phyloP scores from a whole-genome alignment of 2,329 filamentous ascomycete species.

The Ceratocystis variospora region DNA sequence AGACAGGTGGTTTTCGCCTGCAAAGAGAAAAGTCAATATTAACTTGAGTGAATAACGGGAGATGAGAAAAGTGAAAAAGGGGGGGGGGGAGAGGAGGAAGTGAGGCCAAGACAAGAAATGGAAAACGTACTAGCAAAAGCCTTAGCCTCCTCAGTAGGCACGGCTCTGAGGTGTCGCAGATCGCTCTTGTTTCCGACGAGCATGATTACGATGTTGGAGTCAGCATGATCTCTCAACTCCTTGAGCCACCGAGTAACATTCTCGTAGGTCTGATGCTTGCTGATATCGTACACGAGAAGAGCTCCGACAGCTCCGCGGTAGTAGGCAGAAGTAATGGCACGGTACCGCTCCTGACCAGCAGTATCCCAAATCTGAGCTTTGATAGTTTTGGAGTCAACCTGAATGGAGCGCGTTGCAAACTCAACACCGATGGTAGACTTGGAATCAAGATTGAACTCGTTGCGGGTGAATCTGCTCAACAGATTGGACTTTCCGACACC shows the following conservation, averaged over 20 bases:
- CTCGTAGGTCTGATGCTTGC: constrained; percentile 98
- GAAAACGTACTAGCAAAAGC: constrained; percentile 71
- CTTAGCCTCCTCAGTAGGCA: constrained; percentile 96
- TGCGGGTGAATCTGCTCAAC: constrained; percentile 96
- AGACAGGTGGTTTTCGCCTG: constrained; percentile 93
- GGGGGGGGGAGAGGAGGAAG: background rate
- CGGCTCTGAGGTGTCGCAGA: constrained; percentile 94
- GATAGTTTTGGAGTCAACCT: constrained; percentile 99
- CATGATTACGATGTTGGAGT: constrained; percentile 99
- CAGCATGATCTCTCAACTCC: constrained; percentile 92
- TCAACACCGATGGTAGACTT: constrained; percentile 99
- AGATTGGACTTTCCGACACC: constrained; percentile 99
- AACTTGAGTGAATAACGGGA: background rate
- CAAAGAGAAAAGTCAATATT: background rate
- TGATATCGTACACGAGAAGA: constrained; percentile 97
- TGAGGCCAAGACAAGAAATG: background rate
- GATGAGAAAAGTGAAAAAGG: background rate
- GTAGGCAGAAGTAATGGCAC: constrained; percentile 97
- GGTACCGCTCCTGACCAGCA: constrained; percentile 95
- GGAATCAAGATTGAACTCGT: constrained; percentile 99
- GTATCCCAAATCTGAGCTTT: constrained; percentile 99
- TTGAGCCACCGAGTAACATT: constrained; percentile 99
- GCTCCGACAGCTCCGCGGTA: constrained; percentile 96
- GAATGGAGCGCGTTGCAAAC: constrained; percentile 95
- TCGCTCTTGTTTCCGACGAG: constrained; percentile 99